Evolutionary conservation across 1,284 basidiomycete genomes (phyloP).

Genomic region (Boletus albobrunnescens): DNA sequence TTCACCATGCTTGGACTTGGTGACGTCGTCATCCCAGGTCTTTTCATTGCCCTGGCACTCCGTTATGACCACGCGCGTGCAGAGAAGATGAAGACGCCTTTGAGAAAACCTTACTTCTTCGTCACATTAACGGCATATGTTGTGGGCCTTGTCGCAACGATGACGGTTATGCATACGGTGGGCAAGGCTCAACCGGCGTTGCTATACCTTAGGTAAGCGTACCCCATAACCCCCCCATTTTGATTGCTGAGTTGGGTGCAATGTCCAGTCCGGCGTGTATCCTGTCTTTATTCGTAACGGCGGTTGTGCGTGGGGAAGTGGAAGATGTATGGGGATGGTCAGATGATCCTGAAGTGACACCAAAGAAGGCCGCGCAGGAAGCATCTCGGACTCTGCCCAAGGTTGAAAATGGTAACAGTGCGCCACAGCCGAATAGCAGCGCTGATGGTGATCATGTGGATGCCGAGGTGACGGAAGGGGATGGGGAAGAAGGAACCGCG

Average conservation of each 20-base stretch:
- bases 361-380: slow-evolving; percentile 12
- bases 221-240: not conserved
- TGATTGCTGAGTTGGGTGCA: slow-evolving; percentile 8
- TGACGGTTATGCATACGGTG: slow-evolving; percentile 84
- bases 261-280: slow-evolving; percentile 62
- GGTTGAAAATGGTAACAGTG: slow-evolving; percentile 15
- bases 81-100: slow-evolving; percentile 34
- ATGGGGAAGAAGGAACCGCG: slow-evolving; percentile 13
- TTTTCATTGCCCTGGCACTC: slow-evolving; percentile 84
- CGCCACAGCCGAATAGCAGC: slow-evolving; percentile 16
- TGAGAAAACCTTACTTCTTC: slow-evolving; percentile 77
- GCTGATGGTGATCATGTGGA: slow-evolving; percentile 13
- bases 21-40: slow-evolving; percentile 87
- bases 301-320: slow-evolving; percentile 54
- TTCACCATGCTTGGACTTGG: slow-evolving; percentile 93
- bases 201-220: slow-evolving; percentile 81
- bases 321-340: slow-evolving; percentile 61
- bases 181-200: slow-evolving; percentile 86
- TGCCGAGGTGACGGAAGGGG: slow-evolving; percentile 9
- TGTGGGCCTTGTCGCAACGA: slow-evolving; percentile 74
- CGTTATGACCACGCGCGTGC: slow-evolving; percentile 76
- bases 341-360: slow-evolving; percentile 40
- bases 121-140: slow-evolving; percentile 74
- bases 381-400: slow-evolving; percentile 13
- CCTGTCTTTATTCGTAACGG: slow-evolving; percentile 54